Evolutionary conservation across 345 rosid species (phyloP), one percentile per base, ranked within the genome.

Genomic region (Orychophragmus violaceus): DNA sequence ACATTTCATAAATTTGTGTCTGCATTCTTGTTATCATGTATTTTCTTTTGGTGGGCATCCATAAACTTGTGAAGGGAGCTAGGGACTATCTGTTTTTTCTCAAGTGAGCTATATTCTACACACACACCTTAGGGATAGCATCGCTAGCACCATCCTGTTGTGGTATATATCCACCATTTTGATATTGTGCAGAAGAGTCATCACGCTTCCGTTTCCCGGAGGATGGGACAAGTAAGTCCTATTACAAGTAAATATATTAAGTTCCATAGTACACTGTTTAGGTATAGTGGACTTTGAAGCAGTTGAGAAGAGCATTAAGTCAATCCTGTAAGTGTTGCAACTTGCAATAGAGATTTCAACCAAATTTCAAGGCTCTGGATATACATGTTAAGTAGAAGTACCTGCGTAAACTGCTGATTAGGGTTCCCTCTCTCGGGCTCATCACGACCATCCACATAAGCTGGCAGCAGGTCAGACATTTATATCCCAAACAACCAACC

Each of bases 151-250:
- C n/a, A n/a, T n/a, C n/a, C n/a, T n/a, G n/a, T n/a, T n/a, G n/a
- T n/a, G n/a, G n/a, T n/a, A 93, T 88, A 64, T 77, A 87, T 39
- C 91, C 90, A 77, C 98, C 92, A 81, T 84, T 88, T 32, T 82
- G 83, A 84, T 81, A 88, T 50, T 77, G 90, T 0, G 77, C 35
- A 42, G 87, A 60, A 36, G 85, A 74, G 55, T 94, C 99, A 46
- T 86, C 97, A 56, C 97, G 98, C 79, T 90, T 93, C 51, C 98
- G 80, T 74, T 93, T 93, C 70, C 96, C 96, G 44, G 95, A 62
- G 63, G 98, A 59, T 70, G 68, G 44, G 72, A 62, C 82, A 82
- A 93, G 87, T 83, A 93, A 88, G 77, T 93, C 95, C 98, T 93
- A 68, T 67, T 63, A 67, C 68, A 72, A 59, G 22, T 53, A 32